These are phyloP conservation scores for Sporothrix sp. DNA, from an alignment of 2,329 filamentous ascomycete genomes.

Conservation along the genomic window DNA sequence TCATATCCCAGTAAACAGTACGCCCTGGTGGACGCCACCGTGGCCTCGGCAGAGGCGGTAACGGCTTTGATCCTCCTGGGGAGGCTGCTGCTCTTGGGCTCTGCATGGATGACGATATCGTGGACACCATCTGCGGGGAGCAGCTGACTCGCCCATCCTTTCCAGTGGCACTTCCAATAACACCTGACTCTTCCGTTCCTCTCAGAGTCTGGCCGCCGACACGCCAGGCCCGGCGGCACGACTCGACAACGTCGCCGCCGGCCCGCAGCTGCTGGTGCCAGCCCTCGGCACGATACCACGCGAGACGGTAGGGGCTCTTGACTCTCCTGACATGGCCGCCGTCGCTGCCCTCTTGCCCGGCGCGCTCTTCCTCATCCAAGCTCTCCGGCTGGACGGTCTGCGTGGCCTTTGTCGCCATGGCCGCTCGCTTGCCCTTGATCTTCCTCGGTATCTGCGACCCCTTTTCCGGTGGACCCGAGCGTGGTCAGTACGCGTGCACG, in stretches of 20 bases:
- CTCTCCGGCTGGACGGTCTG: neutral
- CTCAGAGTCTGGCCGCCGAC: slow-evolving; percentile 22
- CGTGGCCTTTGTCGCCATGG: neutral
- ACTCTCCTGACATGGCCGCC: no score
- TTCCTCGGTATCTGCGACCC: no score
- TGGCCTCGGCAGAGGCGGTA: neutral
- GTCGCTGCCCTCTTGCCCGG: neutral
- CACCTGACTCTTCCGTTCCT: neutral
- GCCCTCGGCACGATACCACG: slow-evolving; percentile 31
- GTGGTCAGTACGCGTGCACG: slow-evolving; percentile 28
- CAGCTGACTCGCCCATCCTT: neutral
- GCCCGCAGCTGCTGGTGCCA: slow-evolving; percentile 27
- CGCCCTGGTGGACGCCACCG: slow-evolving; percentile 8
- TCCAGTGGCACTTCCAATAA: neutral
- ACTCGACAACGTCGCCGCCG: slow-evolving; percentile 27
- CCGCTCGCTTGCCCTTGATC: no score
- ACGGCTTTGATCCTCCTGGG: neutral
- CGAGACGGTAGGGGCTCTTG: slow-evolving; percentile 22
- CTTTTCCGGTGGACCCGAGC: slow-evolving; percentile 20
- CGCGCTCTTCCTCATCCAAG: neutral
- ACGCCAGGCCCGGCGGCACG: slow-evolving; percentile 25
- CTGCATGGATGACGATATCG: neutral
- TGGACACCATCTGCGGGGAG: neutral
- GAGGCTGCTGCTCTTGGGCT: neutral
- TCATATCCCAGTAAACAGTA: slow-evolving; percentile 5